Base-by-base conservation (phyloP, 2,329 filamentous ascomycete genomes). In the Penicillium corylophilum region DNA sequence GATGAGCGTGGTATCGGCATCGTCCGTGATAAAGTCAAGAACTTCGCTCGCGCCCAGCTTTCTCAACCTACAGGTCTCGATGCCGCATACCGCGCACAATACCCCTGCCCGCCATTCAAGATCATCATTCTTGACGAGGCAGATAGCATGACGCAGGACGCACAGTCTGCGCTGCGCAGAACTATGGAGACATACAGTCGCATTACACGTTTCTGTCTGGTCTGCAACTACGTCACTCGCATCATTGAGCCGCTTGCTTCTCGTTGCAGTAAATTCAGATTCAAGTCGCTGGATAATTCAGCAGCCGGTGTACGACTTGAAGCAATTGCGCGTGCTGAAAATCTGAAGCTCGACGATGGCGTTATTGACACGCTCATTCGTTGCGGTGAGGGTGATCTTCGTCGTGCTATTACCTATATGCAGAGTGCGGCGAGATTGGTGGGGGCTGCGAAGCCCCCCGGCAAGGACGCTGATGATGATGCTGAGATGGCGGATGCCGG, bases 181-280 rank as follows among this genome's bases (percentile, higher is more conserved):
- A 99, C 94, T 1, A 99, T 99, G 94, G 94, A 99, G 76, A 95
- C 91, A 41, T 97, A 97, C 74, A 89, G 84, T 71, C 92, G 91
- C 66, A 96, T 97, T 74, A 99, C 94, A 2, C 83, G 94, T 13
- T 99, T 99, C 73, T 97, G 94, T 69, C 79, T 99, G 38, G 93
- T 97, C 52, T 99, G 95, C 76, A 99, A 99, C 75, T 99, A 99
- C 66, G 94, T 99, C 41, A 97, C 94, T 3, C 82, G 94, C 53
- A 99, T 99, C 69, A 99, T 99, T 65, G 94, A 99, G 69, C 95
- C 94, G 6, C 77, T 99, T 20, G 94, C 94, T 1, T 91, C 86
- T 70, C 83, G 94, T 63, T 99, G 94, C 77, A 91, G 86, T 73
- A 99, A 99, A 74, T 99, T 99, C 71, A 82, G 94, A 28, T 99